A percentile compares a stretch with the other conserved stretches of the same genome.
phyloP scores from a whole-genome alignment of 164 flowering plant species.

The Nymphaea colorata region DNA sequence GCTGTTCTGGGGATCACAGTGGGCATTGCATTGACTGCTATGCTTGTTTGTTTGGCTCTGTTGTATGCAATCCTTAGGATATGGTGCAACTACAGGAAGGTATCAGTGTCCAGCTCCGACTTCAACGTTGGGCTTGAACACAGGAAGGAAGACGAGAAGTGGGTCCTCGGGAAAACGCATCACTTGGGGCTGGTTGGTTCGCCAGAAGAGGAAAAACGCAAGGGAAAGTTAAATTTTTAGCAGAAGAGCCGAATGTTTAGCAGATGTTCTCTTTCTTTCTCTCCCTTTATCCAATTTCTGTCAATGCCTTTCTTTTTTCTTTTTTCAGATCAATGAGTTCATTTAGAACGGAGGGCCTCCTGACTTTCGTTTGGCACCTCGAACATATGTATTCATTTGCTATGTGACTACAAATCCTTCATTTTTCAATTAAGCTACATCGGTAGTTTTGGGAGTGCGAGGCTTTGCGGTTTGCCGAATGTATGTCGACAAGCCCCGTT shows the following conservation, averaged over 20 bases:
- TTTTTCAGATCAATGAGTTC: too few species aligned
- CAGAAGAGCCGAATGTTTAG: background rate
- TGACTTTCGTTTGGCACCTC: too few species aligned
- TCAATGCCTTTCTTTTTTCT: too few species aligned
- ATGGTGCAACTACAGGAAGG: constrained; percentile 70
- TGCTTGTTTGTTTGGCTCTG: constrained; percentile 56
- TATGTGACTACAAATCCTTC: too few species aligned
- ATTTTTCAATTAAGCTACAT: too few species aligned
- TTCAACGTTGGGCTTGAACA: constrained; percentile 23
- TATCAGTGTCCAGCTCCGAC: constrained; percentile 45
- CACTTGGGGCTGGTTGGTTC: constrained; percentile 23
- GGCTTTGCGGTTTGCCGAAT: too few species aligned
- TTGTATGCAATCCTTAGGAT: constrained; percentile 78
- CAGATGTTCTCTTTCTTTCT: background rate
- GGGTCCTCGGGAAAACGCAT: constrained; percentile 31
- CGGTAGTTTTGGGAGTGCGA: too few species aligned
- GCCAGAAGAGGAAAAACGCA: constrained; percentile 6
- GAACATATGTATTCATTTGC: too few species aligned
- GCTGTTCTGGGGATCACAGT: constrained; percentile 51
- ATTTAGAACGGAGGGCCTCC: too few species aligned
- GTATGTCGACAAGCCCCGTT: too few species aligned
- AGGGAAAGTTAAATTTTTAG: background rate
- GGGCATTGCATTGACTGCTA: constrained; percentile 69
- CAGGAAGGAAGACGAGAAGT: constrained; percentile 33
- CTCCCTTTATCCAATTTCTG: too few species aligned